Evolutionary conservation across 176 grass and related monocot genomes (phyloP).

Genomic region (Avena atlantica): DNA sequence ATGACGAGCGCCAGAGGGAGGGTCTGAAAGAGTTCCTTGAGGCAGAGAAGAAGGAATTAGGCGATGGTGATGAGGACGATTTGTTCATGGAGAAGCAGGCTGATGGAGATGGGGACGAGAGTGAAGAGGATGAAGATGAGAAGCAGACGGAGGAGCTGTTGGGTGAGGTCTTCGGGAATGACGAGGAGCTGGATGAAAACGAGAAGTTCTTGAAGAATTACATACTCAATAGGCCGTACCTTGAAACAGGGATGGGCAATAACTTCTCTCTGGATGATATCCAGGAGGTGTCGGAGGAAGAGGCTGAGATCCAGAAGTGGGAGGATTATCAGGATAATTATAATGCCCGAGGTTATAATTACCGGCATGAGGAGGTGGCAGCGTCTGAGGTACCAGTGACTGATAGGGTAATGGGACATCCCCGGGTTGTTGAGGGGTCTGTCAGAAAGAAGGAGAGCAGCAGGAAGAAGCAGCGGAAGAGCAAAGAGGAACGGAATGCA

Average conservation of each 20-base stretch:
- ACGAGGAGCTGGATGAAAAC: constrained; percentile 68
- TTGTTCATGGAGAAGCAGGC: constrained; percentile 67
- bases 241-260: constrained; percentile 42
- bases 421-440: constrained; percentile 80
- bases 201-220: constrained; percentile 89
- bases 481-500: constrained; percentile 82
- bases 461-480: constrained; percentile 86
- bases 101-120: constrained; percentile 13
- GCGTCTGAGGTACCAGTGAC: constrained; percentile 42
- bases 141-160: constrained; percentile 59
- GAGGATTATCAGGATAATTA: constrained; percentile 66
- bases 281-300: constrained; percentile 64
- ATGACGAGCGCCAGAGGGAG: constrained; percentile 76
- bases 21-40: constrained; percentile 72
- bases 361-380: constrained; percentile 78
- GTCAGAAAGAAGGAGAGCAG: constrained; percentile 96
- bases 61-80: constrained; percentile 39
- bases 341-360: constrained; percentile 48
- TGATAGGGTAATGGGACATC: constrained; percentile 80
- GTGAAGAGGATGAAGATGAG: constrained; percentile 55
- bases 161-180: constrained; percentile 66
- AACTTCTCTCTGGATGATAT: constrained; percentile 48
- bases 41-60: constrained; percentile 68
- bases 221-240: constrained; percentile 69
- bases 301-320: constrained; percentile 63